Percentiles rank a stretch among this genome's conserved stretches.
These are phyloP conservation scores for Mucor plumbeus DNA, from an alignment of 371 early-diverging fungal genomes.

Conservation along the genomic window DNA sequence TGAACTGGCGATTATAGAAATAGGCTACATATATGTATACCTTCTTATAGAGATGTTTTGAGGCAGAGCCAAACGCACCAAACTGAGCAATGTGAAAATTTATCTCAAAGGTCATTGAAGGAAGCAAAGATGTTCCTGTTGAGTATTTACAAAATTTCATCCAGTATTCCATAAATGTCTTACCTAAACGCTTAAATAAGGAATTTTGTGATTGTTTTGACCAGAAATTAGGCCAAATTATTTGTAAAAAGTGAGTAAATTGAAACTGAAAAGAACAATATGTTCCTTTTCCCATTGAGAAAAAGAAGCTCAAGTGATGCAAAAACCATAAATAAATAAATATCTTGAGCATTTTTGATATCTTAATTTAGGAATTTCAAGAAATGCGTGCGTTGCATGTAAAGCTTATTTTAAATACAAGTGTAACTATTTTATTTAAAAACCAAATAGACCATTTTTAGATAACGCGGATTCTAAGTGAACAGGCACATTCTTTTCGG, in stretches of 20 bases:
- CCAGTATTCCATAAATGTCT: constrained; percentile 26
- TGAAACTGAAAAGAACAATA: too few relatives aligned
- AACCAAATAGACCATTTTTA: constrained; percentile 46
- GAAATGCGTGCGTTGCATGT: neutral
- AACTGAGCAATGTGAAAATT: neutral
- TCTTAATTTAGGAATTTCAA: neutral
- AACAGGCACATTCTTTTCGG: constrained; percentile 29
- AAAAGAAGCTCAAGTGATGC: too few relatives aligned
- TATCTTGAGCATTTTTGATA: neutral
- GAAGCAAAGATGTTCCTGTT: constrained; percentile 19
- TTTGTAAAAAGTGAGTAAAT: constrained; percentile 26
- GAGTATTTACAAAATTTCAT: constrained; percentile 27
- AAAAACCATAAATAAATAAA: neutral
- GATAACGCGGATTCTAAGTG: constrained; percentile 47
- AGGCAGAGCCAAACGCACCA: too few relatives aligned
- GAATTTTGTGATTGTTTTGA: constrained; percentile 24
- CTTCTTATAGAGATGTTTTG: too few relatives aligned
- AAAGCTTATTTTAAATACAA: constrained; percentile 6
- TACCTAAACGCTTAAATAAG: constrained; percentile 26
- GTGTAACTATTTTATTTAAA: constrained; percentile 18
- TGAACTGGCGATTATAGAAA: too few relatives aligned
- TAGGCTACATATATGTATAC: too few relatives aligned
- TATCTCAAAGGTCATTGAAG: constrained; percentile 20
- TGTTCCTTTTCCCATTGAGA: too few relatives aligned
- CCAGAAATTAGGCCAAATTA: constrained; percentile 27